Evolutionary conservation across 176 grass and related monocot species (phyloP).

Genomic region (Avena atlantica): DNA sequence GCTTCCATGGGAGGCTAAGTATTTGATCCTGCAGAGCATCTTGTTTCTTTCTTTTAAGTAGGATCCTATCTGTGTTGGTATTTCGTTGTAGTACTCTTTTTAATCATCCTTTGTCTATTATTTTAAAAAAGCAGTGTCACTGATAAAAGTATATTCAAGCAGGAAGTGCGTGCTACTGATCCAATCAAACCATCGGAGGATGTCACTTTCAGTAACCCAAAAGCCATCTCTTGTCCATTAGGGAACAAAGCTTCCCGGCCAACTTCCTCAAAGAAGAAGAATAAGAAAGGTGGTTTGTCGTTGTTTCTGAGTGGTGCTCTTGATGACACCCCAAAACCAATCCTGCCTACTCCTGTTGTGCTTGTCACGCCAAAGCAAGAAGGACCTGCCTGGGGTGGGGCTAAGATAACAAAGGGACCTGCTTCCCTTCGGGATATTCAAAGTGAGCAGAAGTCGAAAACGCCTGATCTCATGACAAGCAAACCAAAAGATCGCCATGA

Average conservation of each 20-base stretch:
- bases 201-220: constrained; percentile 46
- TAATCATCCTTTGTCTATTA: neutral
- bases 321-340: constrained; percentile 77
- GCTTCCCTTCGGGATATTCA: constrained; percentile 94
- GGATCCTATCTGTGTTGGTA: constrained; percentile 13
- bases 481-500: constrained; percentile 58
- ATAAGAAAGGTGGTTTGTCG: constrained; percentile 88
- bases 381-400: constrained; percentile 93
- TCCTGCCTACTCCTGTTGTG: constrained; percentile 48
- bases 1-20: constrained; percentile 47
- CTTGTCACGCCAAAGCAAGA: constrained; percentile 66
- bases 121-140: constrained; percentile 13
- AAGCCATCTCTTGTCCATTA: constrained; percentile 48
- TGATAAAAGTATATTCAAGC: constrained; percentile 50
- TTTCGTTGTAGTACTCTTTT: constrained; percentile 4
- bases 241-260: constrained; percentile 53
- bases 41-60: constrained; percentile 26
- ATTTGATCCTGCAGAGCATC: constrained; percentile 30
- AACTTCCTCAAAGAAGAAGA: constrained; percentile 87
- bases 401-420: constrained; percentile 67
- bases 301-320: constrained; percentile 97
- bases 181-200: constrained; percentile 52
- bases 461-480: constrained; percentile 33
- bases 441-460: constrained; percentile 77
- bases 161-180: constrained; percentile 52